These are phyloP conservation scores for Russula virescens DNA, from an alignment of 768 basidiomycete genomes.

Conservation along the genomic window DNA sequence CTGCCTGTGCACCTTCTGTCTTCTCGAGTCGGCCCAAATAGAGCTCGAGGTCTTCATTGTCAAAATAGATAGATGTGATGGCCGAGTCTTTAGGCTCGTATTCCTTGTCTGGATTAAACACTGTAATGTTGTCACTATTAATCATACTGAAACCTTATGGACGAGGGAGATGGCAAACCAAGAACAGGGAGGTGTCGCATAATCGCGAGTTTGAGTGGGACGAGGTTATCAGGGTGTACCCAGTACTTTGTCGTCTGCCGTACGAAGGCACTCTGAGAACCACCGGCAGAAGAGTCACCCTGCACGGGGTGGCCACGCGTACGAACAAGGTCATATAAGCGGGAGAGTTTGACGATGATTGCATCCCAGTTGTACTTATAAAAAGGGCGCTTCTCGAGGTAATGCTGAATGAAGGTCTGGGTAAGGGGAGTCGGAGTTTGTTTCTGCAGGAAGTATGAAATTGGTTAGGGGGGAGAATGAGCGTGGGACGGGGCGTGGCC, in stretches of 20 bases:
- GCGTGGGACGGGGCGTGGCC: not conserved
- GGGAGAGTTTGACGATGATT: slow-evolving; percentile 92
- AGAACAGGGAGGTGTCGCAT: slow-evolving; percentile 89
- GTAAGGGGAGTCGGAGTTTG: slow-evolving; percentile 80
- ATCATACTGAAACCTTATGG: not conserved
- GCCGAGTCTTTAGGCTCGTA: slow-evolving; percentile 85
- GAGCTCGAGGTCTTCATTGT: slow-evolving; percentile 91
- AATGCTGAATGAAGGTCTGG: slow-evolving; percentile 82
- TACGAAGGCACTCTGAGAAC: slow-evolving; percentile 95
- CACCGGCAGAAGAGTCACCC: slow-evolving; percentile 92
- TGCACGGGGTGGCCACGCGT: slow-evolving; percentile 92
- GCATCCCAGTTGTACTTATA: slow-evolving; percentile 97
- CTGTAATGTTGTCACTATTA: slow-evolving; percentile 37
- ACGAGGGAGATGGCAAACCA: slow-evolving; percentile 43
- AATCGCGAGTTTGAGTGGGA: slow-evolving; percentile 90
- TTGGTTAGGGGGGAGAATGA: not conserved
- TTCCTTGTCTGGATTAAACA: slow-evolving; percentile 92
- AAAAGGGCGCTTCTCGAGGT: slow-evolving; percentile 91
- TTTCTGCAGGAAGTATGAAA: slow-evolving; percentile 54
- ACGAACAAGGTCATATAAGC: slow-evolving; percentile 89
- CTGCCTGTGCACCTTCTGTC: slow-evolving; percentile 96
- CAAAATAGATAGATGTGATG: slow-evolving; percentile 96
- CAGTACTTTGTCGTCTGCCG: slow-evolving; percentile 99
- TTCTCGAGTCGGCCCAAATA: slow-evolving; percentile 97
- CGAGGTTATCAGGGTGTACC: slow-evolving; percentile 96